These are phyloP conservation scores for Strigomonas galati DNA, from an alignment of 208 protist species.

Conservation along the genomic window DNA sequence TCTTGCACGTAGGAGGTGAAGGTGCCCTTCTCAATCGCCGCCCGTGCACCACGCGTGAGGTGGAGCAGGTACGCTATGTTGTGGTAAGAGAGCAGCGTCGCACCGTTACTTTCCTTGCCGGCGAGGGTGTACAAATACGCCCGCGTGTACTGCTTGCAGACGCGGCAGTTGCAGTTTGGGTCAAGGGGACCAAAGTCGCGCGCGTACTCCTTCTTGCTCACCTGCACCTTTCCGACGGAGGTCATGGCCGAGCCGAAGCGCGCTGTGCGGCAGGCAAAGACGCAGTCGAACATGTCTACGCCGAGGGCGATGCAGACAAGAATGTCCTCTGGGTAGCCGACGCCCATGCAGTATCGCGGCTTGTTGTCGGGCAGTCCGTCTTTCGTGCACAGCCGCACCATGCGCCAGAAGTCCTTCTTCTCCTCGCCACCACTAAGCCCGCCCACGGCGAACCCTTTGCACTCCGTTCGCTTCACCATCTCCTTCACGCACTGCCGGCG, in stretches of 20 bases:
- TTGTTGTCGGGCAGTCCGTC: constrained; percentile 84
- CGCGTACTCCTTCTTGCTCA: constrained; percentile 68
- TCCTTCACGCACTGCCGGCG: constrained; percentile 90
- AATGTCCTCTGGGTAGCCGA: constrained; percentile 98
- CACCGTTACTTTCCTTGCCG: constrained; percentile 80
- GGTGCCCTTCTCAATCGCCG: constrained; percentile 66
- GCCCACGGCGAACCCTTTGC: constrained; percentile 98
- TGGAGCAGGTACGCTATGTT: constrained; percentile 97
- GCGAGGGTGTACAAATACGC: constrained; percentile 92
- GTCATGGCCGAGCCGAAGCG: constrained; percentile 95
- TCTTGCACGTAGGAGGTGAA: constrained; percentile 86
- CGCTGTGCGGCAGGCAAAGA: constrained; percentile 98
- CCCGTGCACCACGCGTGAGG: constrained; percentile 88
- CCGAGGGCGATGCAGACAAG: constrained; percentile 98
- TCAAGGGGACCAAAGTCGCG: constrained; percentile 80
- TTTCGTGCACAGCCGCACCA: constrained; percentile 91
- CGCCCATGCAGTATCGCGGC: constrained; percentile 99
- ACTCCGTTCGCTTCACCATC: constrained; percentile 90
- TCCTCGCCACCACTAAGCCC: constrained; percentile 98
- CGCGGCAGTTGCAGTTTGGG: constrained; percentile 87
- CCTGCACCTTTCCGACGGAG: constrained; percentile 74
- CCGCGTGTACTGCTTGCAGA: constrained; percentile 92
- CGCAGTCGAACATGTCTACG: constrained; percentile 99
- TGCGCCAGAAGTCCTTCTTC: constrained; percentile 97
- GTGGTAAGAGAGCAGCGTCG: constrained; percentile 96